Evolutionary conservation across 78 protist genomes (phyloP).

Genomic region (Creolimax fragrantissima): DNA sequence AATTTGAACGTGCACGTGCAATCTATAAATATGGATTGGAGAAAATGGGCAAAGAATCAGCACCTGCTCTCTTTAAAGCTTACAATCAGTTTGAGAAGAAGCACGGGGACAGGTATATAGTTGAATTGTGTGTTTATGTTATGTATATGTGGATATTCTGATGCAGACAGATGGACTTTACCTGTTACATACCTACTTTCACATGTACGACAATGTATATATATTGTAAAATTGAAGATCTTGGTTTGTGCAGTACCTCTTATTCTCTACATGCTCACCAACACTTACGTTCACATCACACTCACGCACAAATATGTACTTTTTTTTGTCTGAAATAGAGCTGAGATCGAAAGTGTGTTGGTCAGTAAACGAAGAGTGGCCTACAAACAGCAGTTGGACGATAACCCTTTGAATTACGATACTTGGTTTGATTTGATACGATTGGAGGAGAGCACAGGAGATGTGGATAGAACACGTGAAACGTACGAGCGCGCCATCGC

Average conservation of each 20-base stretch:
- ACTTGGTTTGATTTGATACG: slow-evolving; percentile 92
- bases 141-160: too few relatives aligned
- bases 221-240: too few relatives aligned
- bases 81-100: slow-evolving; percentile 73
- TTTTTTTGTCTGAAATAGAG: too few relatives aligned
- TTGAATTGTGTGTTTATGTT: too few relatives aligned
- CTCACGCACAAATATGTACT: too few relatives aligned
- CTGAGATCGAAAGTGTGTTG: slow-evolving; percentile 81
- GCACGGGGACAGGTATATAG: slow-evolving; percentile 62
- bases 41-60: slow-evolving; percentile 56
- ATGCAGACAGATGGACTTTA: too few relatives aligned
- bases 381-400: slow-evolving; percentile 74
- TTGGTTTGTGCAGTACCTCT: too few relatives aligned
- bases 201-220: too few relatives aligned
- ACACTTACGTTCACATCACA: too few relatives aligned
- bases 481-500: slow-evolving; percentile 94
- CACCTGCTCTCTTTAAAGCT: slow-evolving; percentile 52
- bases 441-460: slow-evolving; percentile 79
- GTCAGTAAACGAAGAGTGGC: slow-evolving; percentile 64
- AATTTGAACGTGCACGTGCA: slow-evolving; percentile 80
- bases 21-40: slow-evolving; percentile 87
- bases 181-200: too few relatives aligned
- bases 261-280: too few relatives aligned
- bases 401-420: slow-evolving; percentile 79
- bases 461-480: slow-evolving; percentile 58